phyloP scores from a whole-genome alignment of 805 yeast genomes.

The Crinitomyces ghanaensis region DNA sequence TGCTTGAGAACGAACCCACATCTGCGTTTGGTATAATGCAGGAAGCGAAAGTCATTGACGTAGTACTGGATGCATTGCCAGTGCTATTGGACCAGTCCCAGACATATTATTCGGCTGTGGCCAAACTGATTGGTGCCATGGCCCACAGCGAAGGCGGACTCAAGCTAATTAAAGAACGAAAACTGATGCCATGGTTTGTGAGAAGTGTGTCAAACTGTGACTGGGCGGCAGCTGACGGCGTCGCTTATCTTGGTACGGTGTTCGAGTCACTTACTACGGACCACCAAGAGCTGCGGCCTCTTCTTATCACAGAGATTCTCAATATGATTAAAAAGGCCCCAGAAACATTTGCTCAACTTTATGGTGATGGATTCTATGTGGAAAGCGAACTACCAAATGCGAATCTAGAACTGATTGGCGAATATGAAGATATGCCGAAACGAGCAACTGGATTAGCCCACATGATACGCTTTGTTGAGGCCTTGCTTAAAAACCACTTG shows the following conservation, averaged over 20 bases:
- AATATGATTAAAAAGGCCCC: constrained; percentile 16
- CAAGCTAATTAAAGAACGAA: constrained; percentile 35
- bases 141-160: constrained; percentile 69
- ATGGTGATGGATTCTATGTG: constrained; percentile 8
- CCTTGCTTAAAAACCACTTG: constrained; percentile 21
- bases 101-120: constrained; percentile 48
- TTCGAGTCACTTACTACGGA: constrained; percentile 79
- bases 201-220: constrained; percentile 37
- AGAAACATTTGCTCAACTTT: too few relatives aligned
- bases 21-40: constrained; percentile 71
- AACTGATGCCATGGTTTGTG: constrained; percentile 35
- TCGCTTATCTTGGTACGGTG: constrained; percentile 47
- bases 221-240: constrained; percentile 41
- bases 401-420: not conserved
- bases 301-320: constrained; percentile 37
- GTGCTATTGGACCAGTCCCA: constrained; percentile 40
- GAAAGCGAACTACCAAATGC: too few relatives aligned
- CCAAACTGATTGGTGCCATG: constrained; percentile 73
- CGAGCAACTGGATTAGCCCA: constrained; percentile 10
- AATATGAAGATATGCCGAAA: constrained; percentile 4
- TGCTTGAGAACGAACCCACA: constrained; percentile 84
- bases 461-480: constrained; percentile 20
- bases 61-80: constrained; percentile 47
- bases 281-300: constrained; percentile 59
- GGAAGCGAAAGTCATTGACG: constrained; percentile 64